Conservation (phyloP, 192 early-diverging fungal genomes). For the Podila epigama region DNA sequence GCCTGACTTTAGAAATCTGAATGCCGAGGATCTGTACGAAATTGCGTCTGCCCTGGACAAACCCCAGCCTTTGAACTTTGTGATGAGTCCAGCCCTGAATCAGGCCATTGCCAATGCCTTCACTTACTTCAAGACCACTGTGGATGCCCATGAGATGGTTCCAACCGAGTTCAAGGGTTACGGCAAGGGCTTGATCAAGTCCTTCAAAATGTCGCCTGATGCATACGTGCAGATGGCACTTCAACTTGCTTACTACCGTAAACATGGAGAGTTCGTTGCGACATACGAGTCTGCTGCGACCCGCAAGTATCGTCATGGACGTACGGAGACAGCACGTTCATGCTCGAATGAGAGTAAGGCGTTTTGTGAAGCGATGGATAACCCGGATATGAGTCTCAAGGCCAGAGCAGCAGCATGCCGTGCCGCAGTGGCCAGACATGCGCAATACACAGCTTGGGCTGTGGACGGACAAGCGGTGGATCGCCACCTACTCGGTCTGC, state of each 20-base stretch:
- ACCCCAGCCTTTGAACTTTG: slow-evolving; percentile 66
- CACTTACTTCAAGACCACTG: slow-evolving; percentile 70
- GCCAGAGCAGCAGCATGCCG: slow-evolving; percentile 57
- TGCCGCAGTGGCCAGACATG: slow-evolving; percentile 73
- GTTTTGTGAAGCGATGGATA: slow-evolving; percentile 73
- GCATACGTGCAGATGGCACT: slow-evolving; percentile 91
- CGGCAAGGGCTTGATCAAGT: slow-evolving; percentile 61
- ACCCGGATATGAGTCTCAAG: slow-evolving; percentile 51
- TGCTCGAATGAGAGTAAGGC: slow-evolving; percentile 72
- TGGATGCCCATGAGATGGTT: slow-evolving; percentile 66
- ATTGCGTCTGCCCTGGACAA: slow-evolving; percentile 40
- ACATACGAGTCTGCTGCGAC: slow-evolving; percentile 91
- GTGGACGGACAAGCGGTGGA: slow-evolving; percentile 84
- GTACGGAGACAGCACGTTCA: slow-evolving; percentile 89
- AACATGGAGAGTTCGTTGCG: slow-evolving; percentile 68
- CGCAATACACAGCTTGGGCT: slow-evolving; percentile 68
- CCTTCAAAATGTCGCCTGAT: slow-evolving; percentile 70
- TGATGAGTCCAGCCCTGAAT: slow-evolving; percentile 52
- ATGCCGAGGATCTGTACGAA: slow-evolving; percentile 42
- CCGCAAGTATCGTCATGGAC: slow-evolving; percentile 81
- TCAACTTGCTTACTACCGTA: slow-evolving; percentile 84
- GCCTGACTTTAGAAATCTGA: slow-evolving; percentile 37
- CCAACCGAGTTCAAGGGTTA: slow-evolving; percentile 77
- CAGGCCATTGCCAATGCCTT: slow-evolving; percentile 65
- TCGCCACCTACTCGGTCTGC: slow-evolving; percentile 85